Evolutionary conservation across 1,284 basidiomycete genomes (phyloP).

Genomic region (Xerocomus minutiporus): DNA sequence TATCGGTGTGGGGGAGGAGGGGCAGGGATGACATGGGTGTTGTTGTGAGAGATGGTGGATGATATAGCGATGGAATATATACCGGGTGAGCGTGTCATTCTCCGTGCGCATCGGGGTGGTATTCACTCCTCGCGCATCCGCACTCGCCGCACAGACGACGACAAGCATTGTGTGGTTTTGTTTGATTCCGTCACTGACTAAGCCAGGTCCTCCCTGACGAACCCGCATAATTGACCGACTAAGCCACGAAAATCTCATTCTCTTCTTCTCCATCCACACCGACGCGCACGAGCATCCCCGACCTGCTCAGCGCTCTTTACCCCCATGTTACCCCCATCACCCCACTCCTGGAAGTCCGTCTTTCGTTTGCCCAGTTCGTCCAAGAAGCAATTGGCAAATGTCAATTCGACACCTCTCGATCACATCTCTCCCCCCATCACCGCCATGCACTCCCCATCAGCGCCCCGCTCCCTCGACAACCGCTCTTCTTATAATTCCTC

Average conservation of each 20-base stretch:
- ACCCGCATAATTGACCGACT: background rate
- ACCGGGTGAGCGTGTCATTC: conserved; percentile 24
- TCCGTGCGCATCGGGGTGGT: conserved; percentile 27
- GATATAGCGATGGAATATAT: background rate
- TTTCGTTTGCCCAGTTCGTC: conserved; percentile 33
- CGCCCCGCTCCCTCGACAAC: conserved; percentile 44
- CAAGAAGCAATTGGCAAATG: conserved; percentile 25
- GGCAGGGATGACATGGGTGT: conserved; percentile 22
- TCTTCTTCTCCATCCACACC: background rate
- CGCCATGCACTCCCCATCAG: conserved; percentile 41
- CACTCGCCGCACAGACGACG: conserved; percentile 9
- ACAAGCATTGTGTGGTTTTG: background rate
- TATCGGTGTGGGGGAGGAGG: conserved; percentile 20
- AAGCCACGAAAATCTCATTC: background rate
- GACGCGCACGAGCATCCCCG: background rate
- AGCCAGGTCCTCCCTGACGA: background rate
- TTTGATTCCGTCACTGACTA: conserved; percentile 2
- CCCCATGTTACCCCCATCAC: conserved; percentile 25
- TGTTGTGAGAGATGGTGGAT: conserved; percentile 17
- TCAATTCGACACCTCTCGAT: conserved; percentile 17
- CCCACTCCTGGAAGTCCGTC: conserved; percentile 31
- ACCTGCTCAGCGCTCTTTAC: conserved; percentile 11
- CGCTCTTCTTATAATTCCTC: conserved; percentile 72
- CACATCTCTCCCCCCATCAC: conserved; percentile 33
- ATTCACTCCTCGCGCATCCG: conserved; percentile 6